Evolutionary conservation across 257 asterid species (phyloP).

Genomic region (Linderniella brevidens): DNA sequence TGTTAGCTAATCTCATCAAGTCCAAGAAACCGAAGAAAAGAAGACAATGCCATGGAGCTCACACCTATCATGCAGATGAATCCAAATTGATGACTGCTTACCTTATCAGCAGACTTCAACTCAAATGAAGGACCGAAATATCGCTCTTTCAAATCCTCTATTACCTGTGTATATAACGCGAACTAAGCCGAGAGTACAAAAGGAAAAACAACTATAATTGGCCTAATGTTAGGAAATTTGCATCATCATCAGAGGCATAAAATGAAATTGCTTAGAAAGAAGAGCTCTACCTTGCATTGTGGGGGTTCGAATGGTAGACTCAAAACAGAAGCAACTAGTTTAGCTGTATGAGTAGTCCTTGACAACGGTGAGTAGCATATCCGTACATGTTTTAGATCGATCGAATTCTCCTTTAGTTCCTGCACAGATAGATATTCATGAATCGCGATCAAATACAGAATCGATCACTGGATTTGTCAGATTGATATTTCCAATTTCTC

Average conservation of each 20-base stretch:
- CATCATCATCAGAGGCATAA: slow-evolving; percentile 4
- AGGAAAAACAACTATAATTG: not conserved
- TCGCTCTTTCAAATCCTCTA: slow-evolving; percentile 58
- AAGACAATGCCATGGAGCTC: not conserved
- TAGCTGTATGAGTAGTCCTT: slow-evolving; percentile 81
- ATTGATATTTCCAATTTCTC: not conserved
- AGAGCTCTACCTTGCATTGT: slow-evolving; percentile 45
- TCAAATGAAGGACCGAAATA: slow-evolving; percentile 71
- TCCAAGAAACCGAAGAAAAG: not conserved
- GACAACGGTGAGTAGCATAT: slow-evolving; percentile 94
- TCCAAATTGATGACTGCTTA: slow-evolving; percentile 19
- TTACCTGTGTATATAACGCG: slow-evolving; percentile 22
- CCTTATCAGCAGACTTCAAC: slow-evolving; percentile 78
- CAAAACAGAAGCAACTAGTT: slow-evolving; percentile 56
- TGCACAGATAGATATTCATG: slow-evolving; percentile 12
- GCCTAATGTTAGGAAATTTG: not conserved
- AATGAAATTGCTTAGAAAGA: not conserved
- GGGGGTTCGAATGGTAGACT: slow-evolving; percentile 59
- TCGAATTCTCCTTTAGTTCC: slow-evolving; percentile 36
- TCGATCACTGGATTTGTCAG: not conserved
- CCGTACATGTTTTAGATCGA: slow-evolving; percentile 42
- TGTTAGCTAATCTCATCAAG: too few relatives aligned
- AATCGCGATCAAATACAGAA: not conserved
- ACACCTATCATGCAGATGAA: slow-evolving; percentile 4
- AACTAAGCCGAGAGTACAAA: not conserved